phyloP scores from a whole-genome alignment of 306 rosid species.

The Gastrolobium bilobum region DNA sequence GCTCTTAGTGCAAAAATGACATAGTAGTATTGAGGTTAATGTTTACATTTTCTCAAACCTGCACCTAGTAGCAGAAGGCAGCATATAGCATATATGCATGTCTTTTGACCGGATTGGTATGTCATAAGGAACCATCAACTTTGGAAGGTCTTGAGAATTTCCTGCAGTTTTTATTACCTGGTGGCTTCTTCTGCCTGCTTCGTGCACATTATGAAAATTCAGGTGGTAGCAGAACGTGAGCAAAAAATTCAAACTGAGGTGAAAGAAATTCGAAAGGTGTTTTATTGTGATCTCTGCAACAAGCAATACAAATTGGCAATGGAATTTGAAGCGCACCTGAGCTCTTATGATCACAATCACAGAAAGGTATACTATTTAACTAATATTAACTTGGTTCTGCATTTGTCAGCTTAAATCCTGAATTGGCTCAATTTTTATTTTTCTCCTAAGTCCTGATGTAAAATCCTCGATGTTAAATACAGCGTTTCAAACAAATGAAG shows the following conservation, averaged over 20 bases:
- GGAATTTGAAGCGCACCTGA: constrained; percentile 95
- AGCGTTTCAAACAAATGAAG: constrained; percentile 97
- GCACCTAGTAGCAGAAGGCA: constrained; percentile 91
- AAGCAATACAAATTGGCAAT: constrained; percentile 96
- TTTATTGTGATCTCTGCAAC: constrained; percentile 97
- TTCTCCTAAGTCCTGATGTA: constrained; percentile 21
- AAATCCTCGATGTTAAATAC: constrained; percentile 47
- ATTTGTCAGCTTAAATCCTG: constrained; percentile 14
- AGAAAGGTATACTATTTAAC: constrained; percentile 67
- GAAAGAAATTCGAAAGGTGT: constrained; percentile 93
- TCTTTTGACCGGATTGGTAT: constrained; percentile 90
- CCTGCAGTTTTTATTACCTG: constrained; percentile 99
- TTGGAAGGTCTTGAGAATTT: constrained; percentile 99
- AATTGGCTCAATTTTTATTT: not conserved
- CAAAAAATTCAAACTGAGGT: constrained; percentile 96
- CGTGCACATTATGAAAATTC: constrained; percentile 98
- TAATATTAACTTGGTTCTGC: constrained; percentile 24
- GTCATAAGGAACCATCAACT: constrained; percentile 93
- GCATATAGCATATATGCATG: constrained; percentile 93
- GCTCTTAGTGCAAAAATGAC: constrained; percentile 51
- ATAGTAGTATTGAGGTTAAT: constrained; percentile 77
- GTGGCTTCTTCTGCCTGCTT: constrained; percentile 99
- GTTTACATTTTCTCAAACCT: constrained; percentile 87
- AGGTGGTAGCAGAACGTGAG: constrained; percentile 99
- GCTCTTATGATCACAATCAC: constrained; percentile 97